phyloP scores from a whole-genome alignment of 176 grass and related monocot species.

The Musa troglodytarum region DNA sequence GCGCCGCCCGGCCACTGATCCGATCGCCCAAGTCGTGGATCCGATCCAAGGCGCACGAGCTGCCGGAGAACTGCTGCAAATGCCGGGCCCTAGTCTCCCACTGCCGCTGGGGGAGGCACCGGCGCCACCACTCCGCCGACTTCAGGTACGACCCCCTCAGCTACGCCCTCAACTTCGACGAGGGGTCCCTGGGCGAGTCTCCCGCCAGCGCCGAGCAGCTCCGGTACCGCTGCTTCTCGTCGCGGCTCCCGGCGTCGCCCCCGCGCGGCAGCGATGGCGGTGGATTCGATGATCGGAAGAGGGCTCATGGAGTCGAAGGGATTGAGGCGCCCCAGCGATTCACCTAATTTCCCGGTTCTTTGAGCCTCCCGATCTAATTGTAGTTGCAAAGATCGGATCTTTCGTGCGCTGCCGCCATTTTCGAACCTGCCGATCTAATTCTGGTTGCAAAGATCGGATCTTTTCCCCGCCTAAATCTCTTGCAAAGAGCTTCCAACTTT shows the following conservation, averaged over 20 bases:
- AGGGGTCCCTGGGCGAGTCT: slow-evolving; percentile 8
- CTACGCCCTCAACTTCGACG: slow-evolving; percentile 57
- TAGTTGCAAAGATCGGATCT: no score
- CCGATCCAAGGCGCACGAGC: not conserved
- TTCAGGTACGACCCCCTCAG: slow-evolving; percentile 44
- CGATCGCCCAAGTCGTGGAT: slow-evolving; percentile 35
- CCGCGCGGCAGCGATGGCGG: not conserved
- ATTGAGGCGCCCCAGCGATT: not conserved
- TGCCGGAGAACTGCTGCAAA: slow-evolving; percentile 3
- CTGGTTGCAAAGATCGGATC: no score
- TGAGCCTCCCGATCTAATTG: no score
- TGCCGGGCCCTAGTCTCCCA: not conserved
- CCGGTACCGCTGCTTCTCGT: slow-evolving; percentile 20
- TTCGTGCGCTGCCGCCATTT: no score
- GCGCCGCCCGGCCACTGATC: slow-evolving; percentile 18
- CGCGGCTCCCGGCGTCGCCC: slow-evolving; percentile 29
- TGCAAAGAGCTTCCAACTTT: no score
- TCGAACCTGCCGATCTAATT: no score
- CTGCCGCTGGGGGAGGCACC: slow-evolving; percentile 8
- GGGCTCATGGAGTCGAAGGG: not conserved
- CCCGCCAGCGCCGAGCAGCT: not conserved
- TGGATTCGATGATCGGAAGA: not conserved
- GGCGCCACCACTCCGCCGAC: slow-evolving; percentile 1
- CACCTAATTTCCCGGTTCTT: not conserved
- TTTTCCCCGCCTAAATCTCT: no score